These are phyloP conservation scores for Linnemannia schmuckeri DNA, from an alignment of 192 early-diverging fungal genomes.

Conservation along the genomic window DNA sequence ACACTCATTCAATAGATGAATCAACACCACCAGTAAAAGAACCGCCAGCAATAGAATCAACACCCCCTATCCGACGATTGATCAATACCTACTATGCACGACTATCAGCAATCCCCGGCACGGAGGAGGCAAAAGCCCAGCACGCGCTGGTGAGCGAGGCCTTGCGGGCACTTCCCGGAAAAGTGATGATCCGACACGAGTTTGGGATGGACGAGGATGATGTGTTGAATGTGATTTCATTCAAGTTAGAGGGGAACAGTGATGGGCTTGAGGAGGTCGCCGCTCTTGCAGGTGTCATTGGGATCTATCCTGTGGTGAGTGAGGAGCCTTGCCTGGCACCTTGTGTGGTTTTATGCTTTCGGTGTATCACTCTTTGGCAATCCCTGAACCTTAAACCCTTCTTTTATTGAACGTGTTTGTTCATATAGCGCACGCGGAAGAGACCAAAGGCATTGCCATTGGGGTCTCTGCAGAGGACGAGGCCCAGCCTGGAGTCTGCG, in stretches of 20 bases:
- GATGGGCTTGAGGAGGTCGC: constrained; percentile 46
- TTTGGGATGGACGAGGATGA: constrained; percentile 59
- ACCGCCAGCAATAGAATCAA: not conserved
- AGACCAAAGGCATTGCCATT: constrained; percentile 43
- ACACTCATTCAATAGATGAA: not conserved
- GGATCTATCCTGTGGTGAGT: constrained; percentile 65
- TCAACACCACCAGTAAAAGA: not conserved
- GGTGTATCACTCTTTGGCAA: not conserved
- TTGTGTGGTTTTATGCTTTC: not conserved
- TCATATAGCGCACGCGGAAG: constrained; percentile 31
- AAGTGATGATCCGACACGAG: constrained; percentile 36
- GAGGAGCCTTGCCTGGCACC: not conserved
- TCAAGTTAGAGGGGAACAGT: constrained; percentile 38
- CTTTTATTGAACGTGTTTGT: constrained; percentile 17
- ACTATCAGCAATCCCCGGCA: constrained; percentile 29
- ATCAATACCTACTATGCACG: constrained; percentile 31
- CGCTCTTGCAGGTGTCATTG: constrained; percentile 47
- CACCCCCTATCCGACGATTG: not conserved
- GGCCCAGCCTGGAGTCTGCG: constrained; percentile 46
- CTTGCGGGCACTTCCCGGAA: constrained; percentile 16
- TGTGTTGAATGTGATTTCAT: constrained; percentile 63
- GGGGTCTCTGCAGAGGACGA: constrained; percentile 18
- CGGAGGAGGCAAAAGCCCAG: constrained; percentile 24
- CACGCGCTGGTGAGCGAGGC: constrained; percentile 17
- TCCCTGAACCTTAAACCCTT: not conserved